Conservation (phyloP, 1,139 yeast species). For the Scheffersomyces cryptocercus region DNA sequence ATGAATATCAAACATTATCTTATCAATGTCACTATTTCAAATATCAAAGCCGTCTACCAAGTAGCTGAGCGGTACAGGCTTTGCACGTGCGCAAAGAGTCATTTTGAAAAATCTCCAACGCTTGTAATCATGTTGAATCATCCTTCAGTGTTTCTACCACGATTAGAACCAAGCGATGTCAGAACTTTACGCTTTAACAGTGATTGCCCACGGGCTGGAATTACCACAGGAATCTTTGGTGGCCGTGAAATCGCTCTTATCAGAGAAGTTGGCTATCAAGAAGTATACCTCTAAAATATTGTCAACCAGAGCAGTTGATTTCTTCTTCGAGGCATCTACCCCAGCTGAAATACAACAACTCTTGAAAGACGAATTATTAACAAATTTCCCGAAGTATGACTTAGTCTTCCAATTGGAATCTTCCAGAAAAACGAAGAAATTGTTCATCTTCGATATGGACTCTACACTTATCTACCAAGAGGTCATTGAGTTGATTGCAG, state of each 20-base stretch:
- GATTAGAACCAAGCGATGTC: not conserved
- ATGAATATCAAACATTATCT: no score
- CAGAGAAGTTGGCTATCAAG: slow-evolving; percentile 2
- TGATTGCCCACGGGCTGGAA: slow-evolving; percentile 5
- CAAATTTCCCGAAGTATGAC: slow-evolving; percentile 21
- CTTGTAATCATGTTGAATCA: not conserved
- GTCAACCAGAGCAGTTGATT: slow-evolving; percentile 13
- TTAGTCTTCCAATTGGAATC: slow-evolving; percentile 32
- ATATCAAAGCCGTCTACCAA: no score
- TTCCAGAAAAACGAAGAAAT: slow-evolving; percentile 51
- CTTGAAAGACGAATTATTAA: slow-evolving; percentile 6
- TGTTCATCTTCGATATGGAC: slow-evolving; percentile 96
- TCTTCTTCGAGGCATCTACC: slow-evolving; percentile 8
- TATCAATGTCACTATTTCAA: no score
- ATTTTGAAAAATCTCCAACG: not conserved
- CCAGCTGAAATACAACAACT: slow-evolving; percentile 8
- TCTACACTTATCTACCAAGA: slow-evolving; percentile 95
- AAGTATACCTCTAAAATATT: slow-evolving; percentile 10
- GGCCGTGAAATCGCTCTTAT: not conserved
- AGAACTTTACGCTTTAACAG: slow-evolving; percentile 4
- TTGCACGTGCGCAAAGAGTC: not conserved
- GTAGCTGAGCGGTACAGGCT: no score
- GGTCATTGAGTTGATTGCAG: slow-evolving; percentile 93
- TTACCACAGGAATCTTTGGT: not conserved
- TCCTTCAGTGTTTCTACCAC: no score